phyloP scores from a whole-genome alignment of 305 asterid species.

The Fraxinus nigra region DNA sequence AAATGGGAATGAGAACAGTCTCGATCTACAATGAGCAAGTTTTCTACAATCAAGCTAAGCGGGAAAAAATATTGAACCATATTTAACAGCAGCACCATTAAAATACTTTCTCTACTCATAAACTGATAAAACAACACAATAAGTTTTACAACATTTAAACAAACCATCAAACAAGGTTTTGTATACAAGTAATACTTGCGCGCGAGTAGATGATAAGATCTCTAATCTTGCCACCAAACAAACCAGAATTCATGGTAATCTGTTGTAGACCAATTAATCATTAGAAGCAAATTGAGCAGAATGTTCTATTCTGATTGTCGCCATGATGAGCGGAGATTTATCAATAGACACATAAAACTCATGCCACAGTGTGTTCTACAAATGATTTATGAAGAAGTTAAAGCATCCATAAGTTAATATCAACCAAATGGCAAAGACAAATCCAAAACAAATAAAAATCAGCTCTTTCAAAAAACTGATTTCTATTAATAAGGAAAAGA shows the following conservation, averaged over 20 bases:
- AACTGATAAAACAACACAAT: conserved; percentile 21
- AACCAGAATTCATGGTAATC: not conserved
- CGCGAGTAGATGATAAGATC: not conserved
- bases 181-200: not conserved
- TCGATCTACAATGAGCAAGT: conserved; percentile 6
- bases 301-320: not conserved
- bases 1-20: not conserved
- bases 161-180: conserved; percentile 6
- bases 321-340: not conserved
- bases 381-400: not conserved
- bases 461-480: not conserved
- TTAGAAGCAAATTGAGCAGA: not conserved
- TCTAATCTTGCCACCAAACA: not conserved
- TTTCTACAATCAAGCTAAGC: not conserved
- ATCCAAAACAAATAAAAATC: not conserved
- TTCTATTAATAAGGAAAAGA: not conserved
- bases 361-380: not conserved
- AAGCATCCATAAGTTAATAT: not conserved
- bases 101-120: conserved; percentile 3
- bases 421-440: conserved; percentile 13
- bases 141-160: not conserved
- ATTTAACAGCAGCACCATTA: conserved; percentile 10
- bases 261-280: not conserved
- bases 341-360: not conserved
- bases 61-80: conserved; percentile 1